These are phyloP conservation scores for Aspergillus amoenus DNA, from an alignment of 2,329 filamentous ascomycete genomes.

Conservation along the genomic window DNA sequence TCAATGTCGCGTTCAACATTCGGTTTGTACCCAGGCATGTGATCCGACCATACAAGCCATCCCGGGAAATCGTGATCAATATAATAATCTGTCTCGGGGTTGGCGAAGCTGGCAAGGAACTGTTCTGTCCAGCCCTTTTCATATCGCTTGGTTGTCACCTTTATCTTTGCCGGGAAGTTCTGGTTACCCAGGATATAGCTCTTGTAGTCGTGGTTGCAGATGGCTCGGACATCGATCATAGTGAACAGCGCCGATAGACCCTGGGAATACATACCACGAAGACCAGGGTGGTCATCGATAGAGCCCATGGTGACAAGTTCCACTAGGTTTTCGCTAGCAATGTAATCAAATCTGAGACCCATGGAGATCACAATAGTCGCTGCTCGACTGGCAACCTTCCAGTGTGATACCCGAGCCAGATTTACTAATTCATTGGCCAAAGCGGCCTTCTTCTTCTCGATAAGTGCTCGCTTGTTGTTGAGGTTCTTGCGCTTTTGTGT, in stretches of 20 bases:
- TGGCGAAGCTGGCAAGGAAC: slow-evolving; percentile 75
- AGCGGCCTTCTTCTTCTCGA: slow-evolving; percentile 79
- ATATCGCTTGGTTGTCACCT: slow-evolving; percentile 69
- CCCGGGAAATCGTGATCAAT: slow-evolving; percentile 90
- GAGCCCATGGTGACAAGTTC: slow-evolving; percentile 79
- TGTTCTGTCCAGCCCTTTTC: slow-evolving; percentile 76
- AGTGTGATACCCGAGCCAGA: slow-evolving; percentile 77
- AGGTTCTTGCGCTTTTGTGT: slow-evolving; percentile 71
- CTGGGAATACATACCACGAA: slow-evolving; percentile 77
- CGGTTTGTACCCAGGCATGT: slow-evolving; percentile 75
- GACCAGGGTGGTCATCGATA: slow-evolving; percentile 84
- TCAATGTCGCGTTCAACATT: slow-evolving; percentile 65
- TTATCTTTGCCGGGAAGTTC: slow-evolving; percentile 71
- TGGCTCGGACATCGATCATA: slow-evolving; percentile 81
- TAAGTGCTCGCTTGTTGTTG: slow-evolving; percentile 68
- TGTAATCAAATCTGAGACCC: slow-evolving; percentile 84
- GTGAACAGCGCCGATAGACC: slow-evolving; percentile 78
- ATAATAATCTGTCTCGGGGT: slow-evolving; percentile 79
- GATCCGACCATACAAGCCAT: slow-evolving; percentile 94
- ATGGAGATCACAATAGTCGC: slow-evolving; percentile 88
- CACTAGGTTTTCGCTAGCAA: slow-evolving; percentile 79
- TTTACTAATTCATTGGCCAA: slow-evolving; percentile 80
- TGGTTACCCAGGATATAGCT: slow-evolving; percentile 84
- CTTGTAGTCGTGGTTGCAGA: slow-evolving; percentile 82
- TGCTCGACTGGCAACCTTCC: slow-evolving; percentile 91